These are phyloP conservation scores for Pelargonium citronellum DNA, from an alignment of 441 rosid genomes.

Conservation along the genomic window DNA sequence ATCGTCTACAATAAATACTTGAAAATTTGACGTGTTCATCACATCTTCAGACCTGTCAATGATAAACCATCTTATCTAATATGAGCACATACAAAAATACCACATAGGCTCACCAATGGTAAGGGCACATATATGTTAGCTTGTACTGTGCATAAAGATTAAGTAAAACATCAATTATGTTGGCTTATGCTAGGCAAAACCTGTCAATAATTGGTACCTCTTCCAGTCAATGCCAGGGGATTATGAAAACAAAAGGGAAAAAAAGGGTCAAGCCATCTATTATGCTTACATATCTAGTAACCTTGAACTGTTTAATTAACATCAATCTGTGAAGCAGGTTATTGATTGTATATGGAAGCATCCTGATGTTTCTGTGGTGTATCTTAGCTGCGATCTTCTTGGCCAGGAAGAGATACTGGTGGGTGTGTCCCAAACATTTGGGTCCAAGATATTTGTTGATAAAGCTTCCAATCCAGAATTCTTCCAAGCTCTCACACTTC, in stretches of 20 bases:
- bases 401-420: constrained; percentile 79
- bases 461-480: constrained; percentile 43
- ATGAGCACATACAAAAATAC: too few species aligned
- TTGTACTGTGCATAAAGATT: too few species aligned
- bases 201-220: too few species aligned
- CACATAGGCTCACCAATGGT: too few species aligned
- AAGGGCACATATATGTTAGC: too few species aligned
- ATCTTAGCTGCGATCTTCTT: constrained; percentile 67
- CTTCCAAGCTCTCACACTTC: constrained; percentile 39
- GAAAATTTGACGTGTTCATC: too few species aligned
- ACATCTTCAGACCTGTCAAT: too few species aligned
- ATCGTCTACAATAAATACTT: too few species aligned
- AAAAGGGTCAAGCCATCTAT: neutral
- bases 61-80: too few species aligned
- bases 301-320: neutral
- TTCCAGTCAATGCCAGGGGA: too few species aligned
- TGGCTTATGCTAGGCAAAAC: too few species aligned
- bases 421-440: constrained; percentile 54
- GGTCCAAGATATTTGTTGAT: constrained; percentile 72
- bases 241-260: neutral
- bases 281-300: neutral
- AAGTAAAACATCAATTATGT: too few species aligned
- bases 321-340: constrained; percentile 41
- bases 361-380: constrained; percentile 54
- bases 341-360: constrained; percentile 81